Evolutionary conservation across 495 filamentous ascomycete genomes (phyloP).

Genomic region (Lichenothelia convexa): DNA sequence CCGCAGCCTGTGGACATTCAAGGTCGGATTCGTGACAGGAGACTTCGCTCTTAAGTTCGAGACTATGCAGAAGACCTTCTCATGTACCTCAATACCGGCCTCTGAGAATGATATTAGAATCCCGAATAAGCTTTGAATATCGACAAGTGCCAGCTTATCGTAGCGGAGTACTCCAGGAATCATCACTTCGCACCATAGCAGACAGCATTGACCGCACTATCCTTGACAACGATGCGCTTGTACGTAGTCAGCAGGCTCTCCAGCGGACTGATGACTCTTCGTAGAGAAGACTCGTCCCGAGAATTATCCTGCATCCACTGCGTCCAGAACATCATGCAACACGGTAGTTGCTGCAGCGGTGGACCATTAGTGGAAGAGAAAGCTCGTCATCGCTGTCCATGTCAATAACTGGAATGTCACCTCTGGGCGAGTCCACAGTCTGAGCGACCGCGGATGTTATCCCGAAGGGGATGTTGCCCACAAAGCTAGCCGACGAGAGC

Average conservation of each 20-base stretch:
- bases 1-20: no score
- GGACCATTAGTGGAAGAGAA: no score
- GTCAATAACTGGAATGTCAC: no score
- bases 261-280: constrained; percentile 72
- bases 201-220: constrained; percentile 85
- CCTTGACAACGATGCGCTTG: constrained; percentile 94
- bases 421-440: no score
- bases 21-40: no score
- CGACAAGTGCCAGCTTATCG: constrained; percentile 41
- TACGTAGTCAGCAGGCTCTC: constrained; percentile 82
- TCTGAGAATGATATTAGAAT: constrained; percentile 32
- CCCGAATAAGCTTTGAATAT: no score
- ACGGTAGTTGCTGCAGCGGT: no score
- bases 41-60: no score
- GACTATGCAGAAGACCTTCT: constrained; percentile 91
- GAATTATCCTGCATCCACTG: constrained; percentile 88
- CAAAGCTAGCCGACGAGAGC: no score
- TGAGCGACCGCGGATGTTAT: no score
- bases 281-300: constrained; percentile 71
- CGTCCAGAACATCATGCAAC: constrained; percentile 93
- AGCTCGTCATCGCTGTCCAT: no score
- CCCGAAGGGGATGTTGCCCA: no score
- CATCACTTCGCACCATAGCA: constrained; percentile 99
- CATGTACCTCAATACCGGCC: constrained; percentile 66
- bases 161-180: constrained; percentile 84